Evolutionary conservation across 2,329 filamentous ascomycete genomes (phyloP).

Genomic region (Aspergillus flavus): DNA sequence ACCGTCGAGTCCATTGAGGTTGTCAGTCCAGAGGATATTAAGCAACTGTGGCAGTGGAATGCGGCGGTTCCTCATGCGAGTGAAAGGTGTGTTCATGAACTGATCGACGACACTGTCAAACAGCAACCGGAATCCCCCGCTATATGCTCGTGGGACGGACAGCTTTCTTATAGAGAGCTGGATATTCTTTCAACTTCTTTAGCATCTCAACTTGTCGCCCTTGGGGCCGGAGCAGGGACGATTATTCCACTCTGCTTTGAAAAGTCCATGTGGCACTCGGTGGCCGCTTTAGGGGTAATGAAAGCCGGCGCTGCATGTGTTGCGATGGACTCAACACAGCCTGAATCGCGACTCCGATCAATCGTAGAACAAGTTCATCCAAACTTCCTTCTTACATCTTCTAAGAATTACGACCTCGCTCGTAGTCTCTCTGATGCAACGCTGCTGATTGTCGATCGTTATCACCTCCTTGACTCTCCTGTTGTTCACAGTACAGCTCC

Average conservation of each 20-base stretch:
- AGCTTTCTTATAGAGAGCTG: constrained; percentile 28
- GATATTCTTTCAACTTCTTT: constrained; percentile 33
- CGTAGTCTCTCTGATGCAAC: background rate
- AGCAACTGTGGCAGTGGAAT: constrained; percentile 12
- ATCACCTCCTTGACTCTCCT: background rate
- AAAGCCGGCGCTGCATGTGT: constrained; percentile 47
- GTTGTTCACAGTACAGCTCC: background rate
- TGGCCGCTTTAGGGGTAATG: constrained; percentile 31
- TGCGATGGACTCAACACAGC: constrained; percentile 14
- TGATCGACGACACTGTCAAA: constrained; percentile 8
- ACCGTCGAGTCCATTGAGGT: background rate
- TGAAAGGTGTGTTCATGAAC: constrained; percentile 6
- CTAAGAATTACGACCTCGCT: background rate
- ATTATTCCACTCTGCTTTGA: constrained; percentile 33
- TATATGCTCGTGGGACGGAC: constrained; percentile 33
- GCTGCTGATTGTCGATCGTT: background rate
- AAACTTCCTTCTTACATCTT: background rate
- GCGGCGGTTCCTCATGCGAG: background rate
- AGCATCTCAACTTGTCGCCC: constrained; percentile 30
- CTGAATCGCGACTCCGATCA: background rate
- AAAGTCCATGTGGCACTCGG: constrained; percentile 33
- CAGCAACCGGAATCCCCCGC: constrained; percentile 15
- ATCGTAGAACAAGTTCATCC: background rate
- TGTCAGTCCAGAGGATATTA: background rate
- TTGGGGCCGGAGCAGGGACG: constrained; percentile 30